A percentile compares a stretch with the other conserved stretches of the same genome.
Evolutionary conservation across 371 early-diverging fungal genomes (phyloP).

Genomic region (Syncephalis plumigaleata): DNA sequence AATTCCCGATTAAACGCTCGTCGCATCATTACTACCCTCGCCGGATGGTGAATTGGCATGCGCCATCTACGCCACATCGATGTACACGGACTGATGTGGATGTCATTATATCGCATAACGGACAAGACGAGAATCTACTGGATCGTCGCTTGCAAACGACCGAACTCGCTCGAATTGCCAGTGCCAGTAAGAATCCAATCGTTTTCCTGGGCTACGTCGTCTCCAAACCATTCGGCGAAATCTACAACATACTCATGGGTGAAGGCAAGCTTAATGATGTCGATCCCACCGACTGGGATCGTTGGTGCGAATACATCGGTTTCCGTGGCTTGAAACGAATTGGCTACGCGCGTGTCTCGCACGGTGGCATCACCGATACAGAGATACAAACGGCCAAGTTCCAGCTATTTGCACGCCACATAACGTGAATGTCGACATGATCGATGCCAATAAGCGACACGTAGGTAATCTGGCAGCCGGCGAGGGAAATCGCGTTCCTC

Average conservation of each 20-base stretch:
- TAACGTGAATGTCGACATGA: slow-evolving; percentile 9
- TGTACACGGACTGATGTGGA: slow-evolving; percentile 65
- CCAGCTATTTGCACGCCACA: slow-evolving; percentile 24
- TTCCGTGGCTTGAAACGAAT: slow-evolving; percentile 57
- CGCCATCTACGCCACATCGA: slow-evolving; percentile 74
- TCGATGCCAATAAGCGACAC: slow-evolving; percentile 6
- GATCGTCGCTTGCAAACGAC: slow-evolving; percentile 66
- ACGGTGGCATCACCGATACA: slow-evolving; percentile 68
- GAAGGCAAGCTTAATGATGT: slow-evolving; percentile 57
- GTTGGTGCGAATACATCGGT: slow-evolving; percentile 76
- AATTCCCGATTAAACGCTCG: slow-evolving; percentile 59
- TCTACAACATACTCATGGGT: slow-evolving; percentile 40
- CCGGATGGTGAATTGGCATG: slow-evolving; percentile 72
- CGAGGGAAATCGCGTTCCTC: slow-evolving; percentile 24
- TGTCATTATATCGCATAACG: slow-evolving; percentile 71
- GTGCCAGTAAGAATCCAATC: slow-evolving; percentile 50
- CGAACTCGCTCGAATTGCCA: slow-evolving; percentile 58
- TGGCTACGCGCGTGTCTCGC: slow-evolving; percentile 60
- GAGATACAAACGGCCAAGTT: slow-evolving; percentile 76
- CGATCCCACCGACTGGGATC: slow-evolving; percentile 55
- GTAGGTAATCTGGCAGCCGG: slow-evolving; percentile 25
- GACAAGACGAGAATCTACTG: slow-evolving; percentile 60
- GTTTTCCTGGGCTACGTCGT: slow-evolving; percentile 74
- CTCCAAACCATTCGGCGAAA: slow-evolving; percentile 39
- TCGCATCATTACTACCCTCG: slow-evolving; percentile 59